Percentiles rank a stretch among this genome's conserved stretches.
These are phyloP conservation scores for Penstemon barbatus DNA, from an alignment of 257 asterid species.

Conservation along the genomic window DNA sequence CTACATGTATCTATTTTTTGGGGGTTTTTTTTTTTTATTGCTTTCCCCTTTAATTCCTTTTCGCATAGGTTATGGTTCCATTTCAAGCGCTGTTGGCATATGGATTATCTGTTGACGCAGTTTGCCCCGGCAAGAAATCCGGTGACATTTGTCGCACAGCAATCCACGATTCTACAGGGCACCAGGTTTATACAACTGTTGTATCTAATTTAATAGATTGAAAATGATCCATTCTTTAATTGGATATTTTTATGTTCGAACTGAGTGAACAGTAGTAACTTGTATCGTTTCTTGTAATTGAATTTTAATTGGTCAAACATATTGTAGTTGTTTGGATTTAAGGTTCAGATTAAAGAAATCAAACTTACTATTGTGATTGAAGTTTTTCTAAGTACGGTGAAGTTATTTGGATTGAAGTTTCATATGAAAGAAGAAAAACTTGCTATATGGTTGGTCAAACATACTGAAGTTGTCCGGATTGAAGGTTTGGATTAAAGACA, in stretches of 20 bases:
- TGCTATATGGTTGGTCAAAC: too few relatives aligned
- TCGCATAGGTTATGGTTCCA: conserved; percentile 83
- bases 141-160: conserved; percentile 90
- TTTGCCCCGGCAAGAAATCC: conserved; percentile 92
- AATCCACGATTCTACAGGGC: conserved; percentile 61
- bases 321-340: too few relatives aligned
- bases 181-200: conserved; percentile 52
- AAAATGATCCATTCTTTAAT: background rate
- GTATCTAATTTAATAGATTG: background rate
- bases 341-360: too few relatives aligned
- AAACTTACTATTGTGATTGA: too few relatives aligned
- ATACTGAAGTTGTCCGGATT: background rate
- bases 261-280: too few relatives aligned
- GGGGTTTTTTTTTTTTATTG: background rate
- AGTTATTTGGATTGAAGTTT: too few relatives aligned
- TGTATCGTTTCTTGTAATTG: background rate
- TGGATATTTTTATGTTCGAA: background rate
- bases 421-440: too few relatives aligned
- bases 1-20: background rate
- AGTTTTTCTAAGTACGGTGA: too few relatives aligned
- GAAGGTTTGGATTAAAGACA: background rate
- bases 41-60: background rate
- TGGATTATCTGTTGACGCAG: conserved; percentile 87
- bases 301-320: background rate
- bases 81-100: conserved; percentile 89